Evolutionary conservation across 495 filamentous ascomycete genomes (phyloP).

Genomic region (Alectoria sarmentosa): DNA sequence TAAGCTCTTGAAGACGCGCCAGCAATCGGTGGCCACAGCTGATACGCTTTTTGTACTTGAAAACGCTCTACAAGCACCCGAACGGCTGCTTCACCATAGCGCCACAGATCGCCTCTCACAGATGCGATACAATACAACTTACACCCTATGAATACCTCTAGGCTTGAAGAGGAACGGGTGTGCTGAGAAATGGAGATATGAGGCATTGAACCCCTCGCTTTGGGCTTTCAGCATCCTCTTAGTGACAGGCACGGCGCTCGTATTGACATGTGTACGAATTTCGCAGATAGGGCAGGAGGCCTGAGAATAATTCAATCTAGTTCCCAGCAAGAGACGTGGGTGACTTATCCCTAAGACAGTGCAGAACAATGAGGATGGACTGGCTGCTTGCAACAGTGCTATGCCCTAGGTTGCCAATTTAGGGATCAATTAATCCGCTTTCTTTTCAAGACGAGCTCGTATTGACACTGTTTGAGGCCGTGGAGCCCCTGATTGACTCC

Average conservation of each 20-base stretch:
- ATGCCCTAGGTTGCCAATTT: not conserved
- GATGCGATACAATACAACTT: not conserved
- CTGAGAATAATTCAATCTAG: not conserved
- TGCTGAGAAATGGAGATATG: not conserved
- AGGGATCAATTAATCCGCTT: not conserved
- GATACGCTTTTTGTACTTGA: not conserved
- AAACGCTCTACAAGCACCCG: not conserved
- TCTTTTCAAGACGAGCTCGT: not conserved
- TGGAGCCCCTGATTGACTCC: too few species aligned
- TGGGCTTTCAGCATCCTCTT: conserved; percentile 1
- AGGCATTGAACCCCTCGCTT: not conserved
- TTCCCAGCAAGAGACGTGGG: not conserved
- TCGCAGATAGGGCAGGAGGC: not conserved
- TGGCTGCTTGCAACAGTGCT: not conserved
- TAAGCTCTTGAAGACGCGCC: not conserved
- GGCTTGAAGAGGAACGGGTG: not conserved
- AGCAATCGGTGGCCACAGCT: not conserved
- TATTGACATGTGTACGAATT: not conserved
- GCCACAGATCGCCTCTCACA: not conserved
- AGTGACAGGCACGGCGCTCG: not conserved
- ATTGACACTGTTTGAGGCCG: not conserved
- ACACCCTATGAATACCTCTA: not conserved
- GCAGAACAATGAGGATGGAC: not conserved
- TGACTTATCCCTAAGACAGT: not conserved
- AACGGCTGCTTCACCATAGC: not conserved